A percentile compares a stretch with the other conserved stretches of the same genome.
phyloP scores from a whole-genome alignment of 495 filamentous ascomycete species.

The Tuber borchii region DNA sequence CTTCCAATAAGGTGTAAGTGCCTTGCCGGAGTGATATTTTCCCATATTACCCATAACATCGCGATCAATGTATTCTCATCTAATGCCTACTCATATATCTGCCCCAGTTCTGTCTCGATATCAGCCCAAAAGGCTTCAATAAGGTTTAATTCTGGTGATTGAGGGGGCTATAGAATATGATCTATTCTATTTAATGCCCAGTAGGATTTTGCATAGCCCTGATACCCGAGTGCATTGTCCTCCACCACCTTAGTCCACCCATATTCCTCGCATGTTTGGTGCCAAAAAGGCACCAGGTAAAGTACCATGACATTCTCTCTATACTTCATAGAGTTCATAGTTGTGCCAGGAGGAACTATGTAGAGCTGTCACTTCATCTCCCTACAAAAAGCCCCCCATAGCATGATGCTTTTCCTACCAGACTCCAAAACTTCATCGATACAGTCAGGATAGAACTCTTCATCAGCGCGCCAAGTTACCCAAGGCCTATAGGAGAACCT shows the following conservation, averaged over 20 bases:
- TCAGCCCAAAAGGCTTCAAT: no score
- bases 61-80: no score
- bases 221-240: conserved; percentile 18
- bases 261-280: conserved; percentile 16
- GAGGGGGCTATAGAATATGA: no score
- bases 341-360: conserved; percentile 10
- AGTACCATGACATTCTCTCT: conserved; percentile 7
- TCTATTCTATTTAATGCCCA: no score
- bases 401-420: conserved; percentile 11
- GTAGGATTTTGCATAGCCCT: background rate
- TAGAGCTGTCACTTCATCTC: conserved; percentile 16
- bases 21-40: no score
- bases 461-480: conserved; percentile 11
- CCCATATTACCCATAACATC: no score
- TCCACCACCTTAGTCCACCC: conserved; percentile 12
- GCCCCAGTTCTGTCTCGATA: no score
- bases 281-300: conserved; percentile 21
- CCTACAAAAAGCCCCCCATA: conserved; percentile 18
- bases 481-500: conserved; percentile 6
- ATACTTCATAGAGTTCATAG: conserved; percentile 18
- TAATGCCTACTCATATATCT: no score
- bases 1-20: no score
- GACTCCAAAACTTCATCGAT: conserved; percentile 17
- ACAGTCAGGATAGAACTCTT: conserved; percentile 17
- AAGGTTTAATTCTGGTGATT: no score